These are phyloP conservation scores for Brasenia schreberi DNA, from an alignment of 164 flowering plant genomes.

Conservation along the genomic window DNA sequence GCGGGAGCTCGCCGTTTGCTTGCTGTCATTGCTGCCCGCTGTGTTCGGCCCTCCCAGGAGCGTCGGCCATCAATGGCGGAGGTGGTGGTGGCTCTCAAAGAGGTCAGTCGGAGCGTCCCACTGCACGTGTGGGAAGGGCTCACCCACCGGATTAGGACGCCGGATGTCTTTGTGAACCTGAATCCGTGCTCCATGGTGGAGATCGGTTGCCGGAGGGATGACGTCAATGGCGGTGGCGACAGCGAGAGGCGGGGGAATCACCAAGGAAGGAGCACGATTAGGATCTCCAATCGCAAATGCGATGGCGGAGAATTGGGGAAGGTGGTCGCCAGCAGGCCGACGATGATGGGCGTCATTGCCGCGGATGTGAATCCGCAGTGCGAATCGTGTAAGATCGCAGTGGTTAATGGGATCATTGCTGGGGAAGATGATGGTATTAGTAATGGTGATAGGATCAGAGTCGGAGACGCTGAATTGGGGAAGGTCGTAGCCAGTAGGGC, in stretches of 20 bases:
- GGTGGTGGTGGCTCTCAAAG: slow-evolving; percentile 43
- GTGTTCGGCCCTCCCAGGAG: slow-evolving; percentile 80
- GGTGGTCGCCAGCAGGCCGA: too few relatives aligned
- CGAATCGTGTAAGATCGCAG: too few relatives aligned
- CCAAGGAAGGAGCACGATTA: too few relatives aligned
- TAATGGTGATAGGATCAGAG: too few relatives aligned
- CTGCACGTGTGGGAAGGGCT: slow-evolving; percentile 37
- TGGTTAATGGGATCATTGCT: too few relatives aligned
- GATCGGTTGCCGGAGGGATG: neutral
- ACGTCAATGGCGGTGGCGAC: neutral
- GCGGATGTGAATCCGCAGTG: too few relatives aligned
- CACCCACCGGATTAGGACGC: neutral
- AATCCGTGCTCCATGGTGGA: neutral
- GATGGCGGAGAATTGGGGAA: too few relatives aligned
- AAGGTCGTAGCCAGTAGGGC: neutral
- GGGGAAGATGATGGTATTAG: too few relatives aligned
- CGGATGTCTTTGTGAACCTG: neutral
- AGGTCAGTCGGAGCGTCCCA: slow-evolving; percentile 45
- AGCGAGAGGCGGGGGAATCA: neutral
- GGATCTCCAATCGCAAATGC: too few relatives aligned
- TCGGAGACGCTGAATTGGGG: neutral
- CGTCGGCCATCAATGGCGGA: slow-evolving; percentile 76
- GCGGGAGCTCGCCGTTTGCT: slow-evolving; percentile 51
- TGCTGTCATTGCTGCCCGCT: slow-evolving; percentile 61
- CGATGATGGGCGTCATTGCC: too few relatives aligned